Evolutionary conservation across 2,329 filamentous ascomycete species (phyloP), one percentile per base, ranked within the genome.

Genomic region (Rhynchosporium graminicola): DNA sequence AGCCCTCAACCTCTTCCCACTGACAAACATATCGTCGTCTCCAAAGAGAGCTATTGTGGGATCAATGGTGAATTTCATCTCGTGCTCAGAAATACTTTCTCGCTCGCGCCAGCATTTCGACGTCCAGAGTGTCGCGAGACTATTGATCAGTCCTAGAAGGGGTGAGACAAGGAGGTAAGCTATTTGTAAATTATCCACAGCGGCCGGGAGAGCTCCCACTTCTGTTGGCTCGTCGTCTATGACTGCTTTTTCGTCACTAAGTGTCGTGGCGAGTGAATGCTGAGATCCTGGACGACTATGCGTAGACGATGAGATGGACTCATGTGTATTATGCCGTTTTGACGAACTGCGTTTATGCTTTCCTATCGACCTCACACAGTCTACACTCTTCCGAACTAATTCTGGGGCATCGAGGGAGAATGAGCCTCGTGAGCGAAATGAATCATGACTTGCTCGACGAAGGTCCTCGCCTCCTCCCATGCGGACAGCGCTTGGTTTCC

Each of bases 1-100:
- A 0, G 79, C 76, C 10, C 83, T 81, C 68, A 93, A 78, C 74
- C 85, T 90, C 62, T 80, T 82, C 3, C 79, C 79, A 0, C 87
- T 83, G 1, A 90, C 87, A 67, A 97, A 96, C 0, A 82, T 77
- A 74, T 98, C 93, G 3, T 83, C 79, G 57, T 88, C 85, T 1
- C 93, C 94, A 71, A 87, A 96, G 0, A 96, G 75, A 0, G 85
- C 87, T 40, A 97, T 74, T 0, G 88, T 88, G 0, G 81, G 80
- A 69, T 87, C 81, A 1, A 76, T 74, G 1, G 84, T 76, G 55
- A 90, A 77, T 70, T 89, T 86, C 57, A 77, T 75, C 61, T 87
- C 83, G 4, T 68, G 66, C 8, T 70, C 68, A 2, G 1, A 29
- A 69, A 74, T 31, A 67, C 72, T 1, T 65, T 71, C 54, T 73